Evolutionary conservation across 192 early-diverging fungal species (phyloP).

Genomic region (Coemansia sp.): DNA sequence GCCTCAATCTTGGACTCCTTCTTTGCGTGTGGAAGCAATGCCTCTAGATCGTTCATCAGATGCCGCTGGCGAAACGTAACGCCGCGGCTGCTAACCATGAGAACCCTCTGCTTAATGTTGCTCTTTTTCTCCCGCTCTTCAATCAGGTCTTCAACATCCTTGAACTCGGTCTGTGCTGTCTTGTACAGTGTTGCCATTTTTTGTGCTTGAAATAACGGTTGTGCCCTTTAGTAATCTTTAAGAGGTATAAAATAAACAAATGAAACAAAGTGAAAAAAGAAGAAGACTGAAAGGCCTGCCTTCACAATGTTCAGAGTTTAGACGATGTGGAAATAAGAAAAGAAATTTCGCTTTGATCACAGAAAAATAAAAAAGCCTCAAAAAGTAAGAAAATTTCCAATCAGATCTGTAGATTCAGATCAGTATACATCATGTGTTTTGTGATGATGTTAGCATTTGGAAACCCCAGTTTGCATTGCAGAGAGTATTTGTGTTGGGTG

Average conservation of each 20-base stretch:
- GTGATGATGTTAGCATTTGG: too few relatives aligned
- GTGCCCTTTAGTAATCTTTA: neutral
- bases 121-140: conserved; percentile 57
- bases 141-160: conserved; percentile 40
- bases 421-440: too few relatives aligned
- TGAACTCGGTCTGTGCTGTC: conserved; percentile 45
- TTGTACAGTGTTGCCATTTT: conserved; percentile 49
- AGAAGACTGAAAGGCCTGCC: neutral
- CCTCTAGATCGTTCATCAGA: conserved; percentile 83
- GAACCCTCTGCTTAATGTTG: conserved; percentile 88
- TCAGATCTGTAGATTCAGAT: too few relatives aligned
- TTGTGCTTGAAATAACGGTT: neutral
- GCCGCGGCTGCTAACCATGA: conserved; percentile 87
- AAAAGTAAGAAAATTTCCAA: too few relatives aligned
- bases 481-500: too few relatives aligned
- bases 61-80: conserved; percentile 86
- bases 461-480: too few relatives aligned
- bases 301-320: neutral
- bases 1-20: conserved; percentile 94
- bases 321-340: neutral
- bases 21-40: conserved; percentile 91
- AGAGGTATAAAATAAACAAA: neutral
- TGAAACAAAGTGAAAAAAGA: conserved; percentile 6
- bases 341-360: neutral
- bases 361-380: neutral